Evolutionary conservation across 2,329 filamentous ascomycete species (phyloP).

Genomic region (Tetracladium maxilliforme): DNA sequence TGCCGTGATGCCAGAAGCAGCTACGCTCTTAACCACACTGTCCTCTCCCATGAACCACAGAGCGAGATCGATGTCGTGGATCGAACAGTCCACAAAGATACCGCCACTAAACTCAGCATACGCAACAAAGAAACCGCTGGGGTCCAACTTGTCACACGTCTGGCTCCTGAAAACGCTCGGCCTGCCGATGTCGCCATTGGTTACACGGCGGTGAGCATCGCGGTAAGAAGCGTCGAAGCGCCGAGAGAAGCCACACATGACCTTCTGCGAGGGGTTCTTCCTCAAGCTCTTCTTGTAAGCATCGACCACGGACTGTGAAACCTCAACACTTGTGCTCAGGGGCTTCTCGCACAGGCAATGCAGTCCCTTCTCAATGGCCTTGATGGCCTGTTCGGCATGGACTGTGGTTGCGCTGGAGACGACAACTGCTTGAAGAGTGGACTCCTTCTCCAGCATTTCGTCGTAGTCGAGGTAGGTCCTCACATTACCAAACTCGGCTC

Average conservation of each 20-base stretch:
- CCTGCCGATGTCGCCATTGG: constrained; percentile 38
- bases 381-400: constrained; percentile 40
- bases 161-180: constrained; percentile 47
- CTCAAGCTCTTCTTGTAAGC: constrained; percentile 35
- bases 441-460: no score
- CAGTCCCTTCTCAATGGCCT: constrained; percentile 34
- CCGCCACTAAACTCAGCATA: constrained; percentile 52
- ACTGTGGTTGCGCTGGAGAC: constrained; percentile 29
- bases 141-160: constrained; percentile 52
- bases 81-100: constrained; percentile 57
- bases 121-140: constrained; percentile 50
- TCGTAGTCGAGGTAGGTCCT: constrained; percentile 36
- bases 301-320: constrained; percentile 43
- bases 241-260: constrained; percentile 51
- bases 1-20: constrained; percentile 40
- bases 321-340: constrained; percentile 39
- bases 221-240: constrained; percentile 54
- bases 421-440: no score
- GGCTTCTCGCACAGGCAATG: constrained; percentile 48
- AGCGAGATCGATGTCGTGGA: constrained; percentile 55
- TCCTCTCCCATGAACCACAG: constrained; percentile 48
- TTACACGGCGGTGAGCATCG: constrained; percentile 36
- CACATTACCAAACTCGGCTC: constrained; percentile 30
- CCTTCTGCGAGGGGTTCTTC: constrained; percentile 42
- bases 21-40: constrained; percentile 36